A percentile compares a stretch with the other conserved stretches of the same genome.
phyloP scores from a whole-genome alignment of 495 filamentous ascomycete genomes.

The Penicillium pancosmium region DNA sequence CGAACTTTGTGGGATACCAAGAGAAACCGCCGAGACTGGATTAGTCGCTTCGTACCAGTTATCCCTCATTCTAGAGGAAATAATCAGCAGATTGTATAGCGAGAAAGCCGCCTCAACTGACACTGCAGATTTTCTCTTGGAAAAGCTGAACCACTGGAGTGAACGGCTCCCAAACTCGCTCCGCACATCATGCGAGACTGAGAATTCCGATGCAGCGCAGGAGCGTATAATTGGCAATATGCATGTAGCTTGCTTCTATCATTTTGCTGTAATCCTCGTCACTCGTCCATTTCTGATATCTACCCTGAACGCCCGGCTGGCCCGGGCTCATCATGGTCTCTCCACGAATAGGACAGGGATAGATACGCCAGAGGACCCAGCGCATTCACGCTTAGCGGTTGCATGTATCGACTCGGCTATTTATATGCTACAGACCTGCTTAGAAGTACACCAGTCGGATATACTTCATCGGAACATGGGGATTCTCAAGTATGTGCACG shows the following conservation, averaged over 20 bases:
- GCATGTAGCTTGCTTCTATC: conserved; percentile 46
- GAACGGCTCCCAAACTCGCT: conserved; percentile 32
- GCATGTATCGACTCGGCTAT: conserved; percentile 45
- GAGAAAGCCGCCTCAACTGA: conserved; percentile 36
- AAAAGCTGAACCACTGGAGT: conserved; percentile 41
- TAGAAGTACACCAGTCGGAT: conserved; percentile 36
- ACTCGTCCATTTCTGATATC: conserved; percentile 47
- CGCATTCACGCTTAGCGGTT: conserved; percentile 36
- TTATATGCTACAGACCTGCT: conserved; percentile 46
- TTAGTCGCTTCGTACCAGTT: conserved; percentile 40
- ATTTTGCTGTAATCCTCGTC: conserved; percentile 47
- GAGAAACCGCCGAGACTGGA: conserved; percentile 12
- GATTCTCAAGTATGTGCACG: conserved; percentile 35
- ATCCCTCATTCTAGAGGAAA: conserved; percentile 40
- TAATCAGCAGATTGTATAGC: conserved; percentile 35
- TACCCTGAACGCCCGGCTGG: conserved; percentile 37
- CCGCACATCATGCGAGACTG: conserved; percentile 19
- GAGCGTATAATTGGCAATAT: conserved; percentile 40
- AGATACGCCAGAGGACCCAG: conserved; percentile 32
- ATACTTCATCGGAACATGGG: conserved; percentile 42
- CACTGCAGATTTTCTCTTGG: conserved; percentile 37
- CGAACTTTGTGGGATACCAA: conserved; percentile 8
- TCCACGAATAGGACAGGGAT: conserved; percentile 2
- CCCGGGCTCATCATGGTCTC: conserved; percentile 34
- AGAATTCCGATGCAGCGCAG: conserved; percentile 25